Conservation (phyloP, 2,329 filamentous ascomycete species). For the Epichloe festucae region DNA sequence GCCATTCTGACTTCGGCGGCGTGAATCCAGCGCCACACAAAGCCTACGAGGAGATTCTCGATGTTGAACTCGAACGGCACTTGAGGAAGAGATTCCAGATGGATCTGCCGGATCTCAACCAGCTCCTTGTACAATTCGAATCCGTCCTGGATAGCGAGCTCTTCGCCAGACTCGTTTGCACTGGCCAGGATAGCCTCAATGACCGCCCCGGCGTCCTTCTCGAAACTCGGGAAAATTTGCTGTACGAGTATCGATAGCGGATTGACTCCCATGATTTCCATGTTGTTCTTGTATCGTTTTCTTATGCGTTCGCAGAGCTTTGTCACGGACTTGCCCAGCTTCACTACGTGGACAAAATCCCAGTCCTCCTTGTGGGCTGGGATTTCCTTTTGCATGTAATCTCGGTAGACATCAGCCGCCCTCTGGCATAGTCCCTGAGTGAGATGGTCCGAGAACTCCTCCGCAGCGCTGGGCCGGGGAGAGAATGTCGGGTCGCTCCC, state of each 20-base stretch:
- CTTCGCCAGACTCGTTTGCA: constrained; percentile 53
- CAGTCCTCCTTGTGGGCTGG: constrained; percentile 70
- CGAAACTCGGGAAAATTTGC: constrained; percentile 79
- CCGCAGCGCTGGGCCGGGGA: constrained; percentile 53
- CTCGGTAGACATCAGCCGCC: constrained; percentile 67
- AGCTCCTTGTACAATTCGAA: constrained; percentile 89
- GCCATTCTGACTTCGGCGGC: constrained; percentile 68
- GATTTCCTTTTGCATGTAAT: constrained; percentile 63
- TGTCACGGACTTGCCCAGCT: constrained; percentile 74
- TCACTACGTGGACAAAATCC: constrained; percentile 84
- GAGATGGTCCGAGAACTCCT: constrained; percentile 60
- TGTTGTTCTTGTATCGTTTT: constrained; percentile 81
- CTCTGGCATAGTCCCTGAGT: constrained; percentile 59
- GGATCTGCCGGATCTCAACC: constrained; percentile 70
- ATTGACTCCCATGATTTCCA: constrained; percentile 67
- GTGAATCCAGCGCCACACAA: constrained; percentile 92
- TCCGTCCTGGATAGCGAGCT: constrained; percentile 80
- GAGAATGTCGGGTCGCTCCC: constrained; percentile 65
- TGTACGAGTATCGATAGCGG: constrained; percentile 60
- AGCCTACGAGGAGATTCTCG: constrained; percentile 73
- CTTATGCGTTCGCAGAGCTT: constrained; percentile 79
- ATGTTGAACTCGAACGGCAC: constrained; percentile 76
- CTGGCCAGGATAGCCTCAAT: constrained; percentile 68
- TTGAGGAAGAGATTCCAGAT: constrained; percentile 59
- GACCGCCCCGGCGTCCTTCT: constrained; percentile 76